These are phyloP conservation scores for Pseudonectria foliicola DNA, from an alignment of 2,329 filamentous ascomycete species.

Conservation along the genomic window DNA sequence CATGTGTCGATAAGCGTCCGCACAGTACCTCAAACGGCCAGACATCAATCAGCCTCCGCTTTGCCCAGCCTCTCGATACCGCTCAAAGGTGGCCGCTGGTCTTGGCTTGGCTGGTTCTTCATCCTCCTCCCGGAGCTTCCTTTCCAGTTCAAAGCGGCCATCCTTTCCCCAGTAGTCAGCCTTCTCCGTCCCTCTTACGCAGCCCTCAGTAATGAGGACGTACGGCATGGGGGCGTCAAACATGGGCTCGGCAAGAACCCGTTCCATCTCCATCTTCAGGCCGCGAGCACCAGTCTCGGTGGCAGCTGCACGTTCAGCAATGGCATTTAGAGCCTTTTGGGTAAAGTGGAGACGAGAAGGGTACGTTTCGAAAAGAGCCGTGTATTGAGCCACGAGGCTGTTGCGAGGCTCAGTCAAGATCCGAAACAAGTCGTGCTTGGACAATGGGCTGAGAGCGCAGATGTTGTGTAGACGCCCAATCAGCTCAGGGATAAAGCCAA, in stretches of 20 bases:
- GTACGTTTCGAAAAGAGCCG: constrained; percentile 72
- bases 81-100: constrained; percentile 29
- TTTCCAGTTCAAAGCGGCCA: constrained; percentile 61
- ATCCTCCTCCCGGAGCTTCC: constrained; percentile 59
- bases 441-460: constrained; percentile 74
- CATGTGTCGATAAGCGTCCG: no score
- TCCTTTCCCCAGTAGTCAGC: constrained; percentile 61
- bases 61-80: constrained; percentile 39
- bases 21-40: neutral
- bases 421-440: constrained; percentile 61
- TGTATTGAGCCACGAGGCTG: constrained; percentile 81
- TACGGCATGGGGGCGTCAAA: constrained; percentile 73
- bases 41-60: constrained; percentile 35
- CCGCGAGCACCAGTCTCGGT: constrained; percentile 70
- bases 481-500: constrained; percentile 91
- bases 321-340: constrained; percentile 67
- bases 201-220: constrained; percentile 65
- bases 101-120: constrained; percentile 15
- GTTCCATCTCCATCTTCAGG: constrained; percentile 74
- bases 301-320: constrained; percentile 60
- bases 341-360: constrained; percentile 82
- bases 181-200: constrained; percentile 56
- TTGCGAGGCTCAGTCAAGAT: constrained; percentile 92
- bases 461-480: constrained; percentile 91
- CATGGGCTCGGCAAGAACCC: constrained; percentile 71